Evolutionary conservation across 2,329 filamentous ascomycete species (phyloP).

Genomic region (Orbilia oligospora): DNA sequence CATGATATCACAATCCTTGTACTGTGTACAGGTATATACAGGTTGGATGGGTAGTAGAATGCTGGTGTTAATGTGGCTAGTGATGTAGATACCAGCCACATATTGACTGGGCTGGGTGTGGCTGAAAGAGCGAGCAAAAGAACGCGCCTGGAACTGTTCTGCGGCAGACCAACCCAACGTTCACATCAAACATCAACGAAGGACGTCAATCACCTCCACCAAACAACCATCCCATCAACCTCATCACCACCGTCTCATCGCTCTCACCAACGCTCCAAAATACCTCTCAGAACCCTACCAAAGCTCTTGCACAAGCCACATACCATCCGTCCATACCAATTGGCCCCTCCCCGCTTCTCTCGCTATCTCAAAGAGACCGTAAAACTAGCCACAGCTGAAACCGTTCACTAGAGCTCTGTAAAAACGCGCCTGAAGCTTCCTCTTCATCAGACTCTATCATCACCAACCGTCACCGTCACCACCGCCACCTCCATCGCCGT

Average conservation of each 20-base stretch:
- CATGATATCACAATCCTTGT: not conserved
- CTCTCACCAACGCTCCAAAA: not conserved
- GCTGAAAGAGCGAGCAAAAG: conserved; percentile 4
- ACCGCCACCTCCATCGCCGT: not conserved
- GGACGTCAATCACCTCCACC: not conserved
- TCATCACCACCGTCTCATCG: not conserved
- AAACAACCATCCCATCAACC: not conserved
- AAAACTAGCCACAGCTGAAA: conserved; percentile 1
- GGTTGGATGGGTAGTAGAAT: no score
- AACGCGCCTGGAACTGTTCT: not conserved
- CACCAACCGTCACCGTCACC: not conserved
- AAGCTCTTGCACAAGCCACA: not conserved
- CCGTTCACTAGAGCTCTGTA: not conserved
- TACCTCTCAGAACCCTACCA: not conserved
- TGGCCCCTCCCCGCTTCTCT: not conserved
- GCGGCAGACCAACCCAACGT: not conserved
- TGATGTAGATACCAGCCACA: not conserved
- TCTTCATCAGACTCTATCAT: not conserved
- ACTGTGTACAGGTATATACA: no score
- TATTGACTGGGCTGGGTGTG: not conserved
- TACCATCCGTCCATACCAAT: not conserved
- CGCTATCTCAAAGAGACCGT: no score
- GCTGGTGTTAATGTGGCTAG: conserved; percentile 3
- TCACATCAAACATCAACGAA: not conserved
- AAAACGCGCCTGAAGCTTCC: conserved; percentile 7